Conservation (phyloP, 495 filamentous ascomycete species). For the Pseudevernia furfuracea region DNA sequence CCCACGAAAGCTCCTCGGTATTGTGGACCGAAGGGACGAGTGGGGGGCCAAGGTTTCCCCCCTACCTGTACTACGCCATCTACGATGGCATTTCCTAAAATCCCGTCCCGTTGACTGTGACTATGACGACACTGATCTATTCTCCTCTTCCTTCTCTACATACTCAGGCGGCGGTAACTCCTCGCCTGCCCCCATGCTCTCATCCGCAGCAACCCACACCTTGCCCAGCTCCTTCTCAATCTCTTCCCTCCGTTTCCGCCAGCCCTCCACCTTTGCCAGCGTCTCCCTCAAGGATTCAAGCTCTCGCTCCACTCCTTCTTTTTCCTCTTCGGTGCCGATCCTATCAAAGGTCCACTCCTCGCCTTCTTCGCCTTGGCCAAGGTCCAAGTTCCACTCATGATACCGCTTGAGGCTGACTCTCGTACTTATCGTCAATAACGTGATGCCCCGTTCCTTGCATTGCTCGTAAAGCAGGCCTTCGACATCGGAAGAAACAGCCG, state of each 20-base stretch:
- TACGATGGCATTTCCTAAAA: neutral
- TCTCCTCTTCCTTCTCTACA: constrained; percentile 6
- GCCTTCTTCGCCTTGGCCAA: constrained; percentile 61
- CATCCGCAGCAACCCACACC: constrained; percentile 45
- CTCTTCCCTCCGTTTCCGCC: constrained; percentile 68
- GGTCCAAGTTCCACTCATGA: constrained; percentile 78
- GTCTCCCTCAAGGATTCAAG: constrained; percentile 72
- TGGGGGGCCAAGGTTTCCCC: no score
- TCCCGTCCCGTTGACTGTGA: neutral
- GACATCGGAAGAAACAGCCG: constrained; percentile 86
- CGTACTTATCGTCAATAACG: constrained; percentile 88
- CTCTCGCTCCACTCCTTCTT: constrained; percentile 83
- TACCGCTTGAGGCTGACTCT: constrained; percentile 90
- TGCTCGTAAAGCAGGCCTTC: constrained; percentile 89
- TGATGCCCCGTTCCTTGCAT: constrained; percentile 87
- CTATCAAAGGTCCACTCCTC: constrained; percentile 79
- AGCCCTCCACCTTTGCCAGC: constrained; percentile 71
- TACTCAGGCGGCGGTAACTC: constrained; percentile 15
- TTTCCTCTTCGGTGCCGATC: constrained; percentile 88
- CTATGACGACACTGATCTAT: neutral
- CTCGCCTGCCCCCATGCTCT: constrained; percentile 23
- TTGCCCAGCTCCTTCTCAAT: constrained; percentile 62
- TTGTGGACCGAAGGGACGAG: no score
- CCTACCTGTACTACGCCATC: no score
- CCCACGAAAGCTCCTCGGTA: no score